phyloP scores from a whole-genome alignment of 2,329 filamentous ascomycete species.

The Didymella exigua region DNA sequence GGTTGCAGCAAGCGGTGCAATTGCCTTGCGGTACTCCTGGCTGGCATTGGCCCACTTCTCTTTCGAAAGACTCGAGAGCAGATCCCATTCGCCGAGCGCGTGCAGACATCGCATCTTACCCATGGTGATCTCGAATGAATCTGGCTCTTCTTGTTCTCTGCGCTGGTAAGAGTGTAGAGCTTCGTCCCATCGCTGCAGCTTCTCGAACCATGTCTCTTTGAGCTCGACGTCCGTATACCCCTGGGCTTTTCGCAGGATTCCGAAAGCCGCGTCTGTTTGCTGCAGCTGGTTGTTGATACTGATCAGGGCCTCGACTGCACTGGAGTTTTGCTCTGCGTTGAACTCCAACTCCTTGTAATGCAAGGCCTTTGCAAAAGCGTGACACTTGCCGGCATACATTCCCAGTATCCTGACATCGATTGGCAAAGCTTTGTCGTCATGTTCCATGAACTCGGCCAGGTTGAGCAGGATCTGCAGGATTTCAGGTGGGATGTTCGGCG shows the following conservation, averaged over 20 bases:
- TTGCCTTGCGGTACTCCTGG: constrained; percentile 83
- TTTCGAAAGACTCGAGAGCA: constrained; percentile 83
- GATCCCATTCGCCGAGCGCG: constrained; percentile 96
- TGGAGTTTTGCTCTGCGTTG: constrained; percentile 93
- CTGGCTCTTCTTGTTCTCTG: constrained; percentile 73
- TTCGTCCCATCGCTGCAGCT: constrained; percentile 97
- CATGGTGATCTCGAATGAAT: constrained; percentile 94
- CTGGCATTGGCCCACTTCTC: constrained; percentile 93
- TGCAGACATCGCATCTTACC: constrained; percentile 99
- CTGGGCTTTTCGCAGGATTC: constrained; percentile 94
- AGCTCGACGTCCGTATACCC: constrained; percentile 94
- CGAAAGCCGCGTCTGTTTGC: constrained; percentile 97
- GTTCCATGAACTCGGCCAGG: constrained; percentile 99
- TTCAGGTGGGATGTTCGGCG: constrained; percentile 93
- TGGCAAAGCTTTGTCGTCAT: constrained; percentile 96
- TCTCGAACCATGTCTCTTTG: constrained; percentile 99
- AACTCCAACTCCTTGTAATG: constrained; percentile 99
- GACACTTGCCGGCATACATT: constrained; percentile 92
- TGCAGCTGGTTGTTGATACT: constrained; percentile 99
- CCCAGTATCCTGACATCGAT: constrained; percentile 96
- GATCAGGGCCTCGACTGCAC: constrained; percentile 94
- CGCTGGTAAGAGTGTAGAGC: constrained; percentile 90
- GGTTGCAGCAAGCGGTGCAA: constrained; percentile 91
- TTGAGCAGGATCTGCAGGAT: constrained; percentile 93
- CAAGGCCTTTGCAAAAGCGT: constrained; percentile 96